Base-by-base conservation (phyloP, 345 rosid species). In the Geranium rotundifolium region DNA sequence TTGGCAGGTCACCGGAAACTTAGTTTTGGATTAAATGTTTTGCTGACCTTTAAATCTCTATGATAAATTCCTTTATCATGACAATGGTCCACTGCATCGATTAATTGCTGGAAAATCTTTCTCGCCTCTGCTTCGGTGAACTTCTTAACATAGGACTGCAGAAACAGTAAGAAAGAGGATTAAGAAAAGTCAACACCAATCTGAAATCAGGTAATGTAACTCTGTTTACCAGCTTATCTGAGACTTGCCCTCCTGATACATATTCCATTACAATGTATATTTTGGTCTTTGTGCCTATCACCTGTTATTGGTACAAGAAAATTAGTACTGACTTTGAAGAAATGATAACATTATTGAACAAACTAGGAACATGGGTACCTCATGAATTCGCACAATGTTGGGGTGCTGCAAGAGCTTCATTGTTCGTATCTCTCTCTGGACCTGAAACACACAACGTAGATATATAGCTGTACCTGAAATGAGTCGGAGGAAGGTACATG, bases 341-440 rank as follows among this genome's bases (percentile, higher is more conserved):
- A 31, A 3, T 31, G 19, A 55, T 7, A 29, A 19, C 34, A 13
- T 4, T 18, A 29, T 60, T 49, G 50, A 4, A 39, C 17, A 14
- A 23, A 14, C 37, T 1, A 29, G 55, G 6, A 14, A 14, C 10
- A 19, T 57, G 29, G 30, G n/a, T 5, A 88, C 97, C 95, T 91
- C 98, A 5, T 85, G 86, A 69, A 91, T 91, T 60, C 79, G 77
- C 0, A 87, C 85, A 29, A 87, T 83, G 67, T 87, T 81, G 4
- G 95, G 96, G 71, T 91, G 98, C 61, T 89, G 74, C 67, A 91
- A 74, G 60, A 87, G 84, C 80, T 89, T 91, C 98, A 91, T 91
- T 0, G 90, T 87, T 59, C 82, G 76, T 58, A 89, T 91, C 81
- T 91, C 98, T 65, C 88, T 77, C 27, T 84, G 76, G 17, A 89